Percentiles rank a stretch among this genome's conserved stretches.
Conservation (phyloP, 139 green algal species). For the Haematococcus lacustris region DNA sequence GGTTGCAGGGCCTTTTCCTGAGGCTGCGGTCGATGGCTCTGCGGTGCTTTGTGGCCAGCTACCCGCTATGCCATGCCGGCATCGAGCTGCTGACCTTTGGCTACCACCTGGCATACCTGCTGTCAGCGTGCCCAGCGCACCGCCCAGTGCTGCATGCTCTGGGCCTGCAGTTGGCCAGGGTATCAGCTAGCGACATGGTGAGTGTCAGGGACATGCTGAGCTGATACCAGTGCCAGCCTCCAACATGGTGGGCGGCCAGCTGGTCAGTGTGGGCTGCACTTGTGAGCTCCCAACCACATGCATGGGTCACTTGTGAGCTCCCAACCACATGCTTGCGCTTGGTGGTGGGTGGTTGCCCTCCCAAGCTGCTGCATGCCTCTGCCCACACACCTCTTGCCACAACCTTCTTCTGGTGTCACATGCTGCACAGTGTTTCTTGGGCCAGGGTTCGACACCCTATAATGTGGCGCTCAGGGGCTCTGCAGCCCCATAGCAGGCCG, state of each 20-base stretch:
- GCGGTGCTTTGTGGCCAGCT: constrained; percentile 25
- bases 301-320: not conserved
- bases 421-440: too few species aligned
- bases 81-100: constrained; percentile 46
- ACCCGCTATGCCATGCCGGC: constrained; percentile 44
- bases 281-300: not conserved
- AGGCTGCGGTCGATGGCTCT: too few species aligned
- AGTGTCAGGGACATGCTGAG: not conserved
- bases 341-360: not conserved
- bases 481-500: not conserved
- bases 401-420: too few species aligned
- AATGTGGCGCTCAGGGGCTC: too few species aligned
- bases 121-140: constrained; percentile 35
- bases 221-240: too few species aligned
- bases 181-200: constrained; percentile 58
- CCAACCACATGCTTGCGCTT: not conserved
- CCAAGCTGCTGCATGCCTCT: not conserved
- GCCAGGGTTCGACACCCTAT: too few species aligned
- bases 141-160: constrained; percentile 33
- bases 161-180: constrained; percentile 46
- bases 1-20: too few species aligned
- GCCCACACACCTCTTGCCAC: too few species aligned
- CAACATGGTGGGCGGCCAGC: not conserved
- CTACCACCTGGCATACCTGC: constrained; percentile 71
- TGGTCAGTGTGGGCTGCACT: not conserved